These are phyloP conservation scores for Hymenoscyphus salicellus DNA, from an alignment of 2,329 filamentous ascomycete species.

Conservation along the genomic window DNA sequence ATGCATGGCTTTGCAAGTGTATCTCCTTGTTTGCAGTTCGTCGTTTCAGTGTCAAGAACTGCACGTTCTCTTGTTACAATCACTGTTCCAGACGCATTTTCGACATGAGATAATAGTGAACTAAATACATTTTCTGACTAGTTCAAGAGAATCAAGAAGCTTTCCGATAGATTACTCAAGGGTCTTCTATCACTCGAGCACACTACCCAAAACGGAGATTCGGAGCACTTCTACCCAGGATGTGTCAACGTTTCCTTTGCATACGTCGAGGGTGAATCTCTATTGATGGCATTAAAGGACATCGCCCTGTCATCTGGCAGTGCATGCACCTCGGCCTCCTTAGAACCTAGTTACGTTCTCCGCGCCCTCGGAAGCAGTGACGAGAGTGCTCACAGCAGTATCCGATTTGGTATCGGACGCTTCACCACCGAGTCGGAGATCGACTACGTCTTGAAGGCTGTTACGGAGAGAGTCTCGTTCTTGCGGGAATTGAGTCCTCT, in stretches of 20 bases:
- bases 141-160: conserved; percentile 72
- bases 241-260: conserved; percentile 98
- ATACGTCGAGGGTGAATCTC: conserved; percentile 95
- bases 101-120: too few relatives aligned
- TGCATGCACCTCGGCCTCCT: conserved; percentile 92
- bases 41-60: conserved; percentile 37
- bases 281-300: conserved; percentile 97
- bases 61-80: conserved; percentile 33
- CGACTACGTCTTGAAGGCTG: conserved; percentile 94
- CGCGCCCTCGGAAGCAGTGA: conserved; percentile 93
- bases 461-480: conserved; percentile 86
- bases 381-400: conserved; percentile 96
- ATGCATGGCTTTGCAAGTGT: conserved; percentile 89
- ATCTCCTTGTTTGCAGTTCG: conserved; percentile 43
- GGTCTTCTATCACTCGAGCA: conserved; percentile 88
- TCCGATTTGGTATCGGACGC: conserved; percentile 92
- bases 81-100: too few relatives aligned
- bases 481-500: conserved; percentile 90
- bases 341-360: conserved; percentile 95
- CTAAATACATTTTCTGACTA: too few relatives aligned
- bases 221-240: conserved; percentile 81
- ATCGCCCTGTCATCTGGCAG: conserved; percentile 95
- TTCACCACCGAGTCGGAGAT: conserved; percentile 96
- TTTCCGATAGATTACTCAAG: conserved; percentile 80
- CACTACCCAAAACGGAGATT: conserved; percentile 84